Conservation (phyloP, 2,329 filamentous ascomycete genomes). For the Orbilia blumenaviensis region DNA sequence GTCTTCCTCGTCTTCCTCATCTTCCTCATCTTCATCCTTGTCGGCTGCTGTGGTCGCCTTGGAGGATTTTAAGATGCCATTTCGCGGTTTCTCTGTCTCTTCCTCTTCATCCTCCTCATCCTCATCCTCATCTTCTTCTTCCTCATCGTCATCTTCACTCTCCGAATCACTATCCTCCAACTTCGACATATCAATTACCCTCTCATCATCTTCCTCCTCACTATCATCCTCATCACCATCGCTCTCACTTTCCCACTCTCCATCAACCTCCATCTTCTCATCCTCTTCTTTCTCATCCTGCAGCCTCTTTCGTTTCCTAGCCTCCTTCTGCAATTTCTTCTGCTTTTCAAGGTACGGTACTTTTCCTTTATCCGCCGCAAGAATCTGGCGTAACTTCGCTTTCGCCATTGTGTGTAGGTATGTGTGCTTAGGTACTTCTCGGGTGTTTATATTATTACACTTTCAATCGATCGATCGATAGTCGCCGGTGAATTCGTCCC, state of each 20-base stretch:
- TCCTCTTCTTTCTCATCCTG: constrained; percentile 60
- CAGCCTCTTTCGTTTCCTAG: constrained; percentile 63
- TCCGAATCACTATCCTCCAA: constrained; percentile 55
- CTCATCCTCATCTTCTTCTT: constrained; percentile 52
- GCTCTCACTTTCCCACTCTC: constrained; percentile 61
- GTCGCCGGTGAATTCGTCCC: not conserved
- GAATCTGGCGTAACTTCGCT: constrained; percentile 66
- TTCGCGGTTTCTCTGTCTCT: constrained; percentile 60
- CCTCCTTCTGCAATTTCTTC: constrained; percentile 62
- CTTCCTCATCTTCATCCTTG: constrained; percentile 69
- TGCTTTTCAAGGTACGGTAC: constrained; percentile 63
- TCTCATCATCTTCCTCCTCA: constrained; percentile 30
- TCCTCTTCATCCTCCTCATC: constrained; percentile 58
- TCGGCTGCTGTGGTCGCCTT: constrained; percentile 63
- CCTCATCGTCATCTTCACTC: constrained; percentile 55
- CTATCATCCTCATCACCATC: constrained; percentile 26
- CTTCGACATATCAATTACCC: constrained; percentile 60
- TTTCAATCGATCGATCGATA: not conserved
- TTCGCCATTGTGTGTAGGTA: constrained; percentile 57
- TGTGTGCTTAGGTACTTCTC: no score
- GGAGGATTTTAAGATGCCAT: constrained; percentile 56
- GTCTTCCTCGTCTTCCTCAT: constrained; percentile 82
- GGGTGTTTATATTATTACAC: no score
- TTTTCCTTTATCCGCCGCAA: constrained; percentile 67
- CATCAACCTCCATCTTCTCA: constrained; percentile 54